Conservation (phyloP, 352 stramenopile genomes). For the Phytophthora syringae region DNA sequence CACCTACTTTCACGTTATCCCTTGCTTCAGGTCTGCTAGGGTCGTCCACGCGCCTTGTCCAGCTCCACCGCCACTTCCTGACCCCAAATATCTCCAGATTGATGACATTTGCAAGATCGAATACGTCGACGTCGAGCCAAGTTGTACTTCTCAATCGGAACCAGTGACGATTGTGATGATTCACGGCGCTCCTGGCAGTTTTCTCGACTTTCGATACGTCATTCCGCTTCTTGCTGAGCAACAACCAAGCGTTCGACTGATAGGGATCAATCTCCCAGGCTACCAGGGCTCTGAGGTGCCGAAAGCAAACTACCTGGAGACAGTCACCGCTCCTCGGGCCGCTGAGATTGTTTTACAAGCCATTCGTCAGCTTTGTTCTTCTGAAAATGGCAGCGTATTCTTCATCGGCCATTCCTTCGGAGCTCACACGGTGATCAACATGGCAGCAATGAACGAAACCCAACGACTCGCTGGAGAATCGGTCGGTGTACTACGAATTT, state of each 20-base stretch:
- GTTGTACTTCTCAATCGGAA: not conserved
- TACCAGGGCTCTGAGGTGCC: slow-evolving; percentile 43
- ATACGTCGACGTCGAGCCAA: slow-evolving; percentile 41
- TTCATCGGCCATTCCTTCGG: slow-evolving; percentile 46
- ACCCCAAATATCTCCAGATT: slow-evolving; percentile 39
- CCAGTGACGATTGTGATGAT: slow-evolving; percentile 52
- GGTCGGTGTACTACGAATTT: slow-evolving; percentile 24
- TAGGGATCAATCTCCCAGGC: slow-evolving; percentile 49
- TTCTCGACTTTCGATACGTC: slow-evolving; percentile 60
- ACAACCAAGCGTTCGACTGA: slow-evolving; percentile 31
- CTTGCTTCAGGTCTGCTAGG: slow-evolving; percentile 20
- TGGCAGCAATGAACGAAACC: slow-evolving; percentile 35
- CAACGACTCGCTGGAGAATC: slow-evolving; percentile 16
- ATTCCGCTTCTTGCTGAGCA: slow-evolving; percentile 46
- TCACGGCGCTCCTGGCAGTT: slow-evolving; percentile 60
- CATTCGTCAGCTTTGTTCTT: slow-evolving; percentile 36
- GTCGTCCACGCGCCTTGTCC: slow-evolving; percentile 27
- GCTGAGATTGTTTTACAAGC: slow-evolving; percentile 42
- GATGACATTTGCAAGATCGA: slow-evolving; percentile 44
- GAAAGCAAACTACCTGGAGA: slow-evolving; percentile 35
- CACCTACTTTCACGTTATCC: slow-evolving; percentile 13
- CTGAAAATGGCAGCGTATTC: slow-evolving; percentile 31
- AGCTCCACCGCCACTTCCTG: slow-evolving; percentile 36
- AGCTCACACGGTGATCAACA: slow-evolving; percentile 38
- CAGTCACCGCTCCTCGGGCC: slow-evolving; percentile 40